Conservation (phyloP, 2,329 filamentous ascomycete species). For the Shiraia sp. region DNA sequence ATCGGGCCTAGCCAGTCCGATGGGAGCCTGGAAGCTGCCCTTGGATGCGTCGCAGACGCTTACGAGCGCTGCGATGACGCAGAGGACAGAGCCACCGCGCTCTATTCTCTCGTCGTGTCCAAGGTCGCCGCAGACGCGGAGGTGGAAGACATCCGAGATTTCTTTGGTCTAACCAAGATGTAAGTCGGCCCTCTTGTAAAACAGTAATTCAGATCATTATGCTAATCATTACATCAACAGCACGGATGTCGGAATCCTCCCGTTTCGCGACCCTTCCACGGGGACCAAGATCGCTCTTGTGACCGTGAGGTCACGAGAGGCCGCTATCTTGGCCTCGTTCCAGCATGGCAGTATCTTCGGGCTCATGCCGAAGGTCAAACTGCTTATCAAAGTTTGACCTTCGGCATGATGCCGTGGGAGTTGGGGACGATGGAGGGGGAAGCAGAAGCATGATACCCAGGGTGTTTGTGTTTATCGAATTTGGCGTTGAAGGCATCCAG, state of each 20-base stretch:
- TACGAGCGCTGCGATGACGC: conserved; percentile 8
- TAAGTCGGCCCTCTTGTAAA: conserved; percentile 7
- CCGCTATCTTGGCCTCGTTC: conserved; percentile 18
- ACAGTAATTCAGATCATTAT: neutral
- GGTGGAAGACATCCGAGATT: conserved; percentile 13
- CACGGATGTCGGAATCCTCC: conserved; percentile 17
- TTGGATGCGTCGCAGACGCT: conserved; percentile 12
- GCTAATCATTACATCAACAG: conserved; percentile 11
- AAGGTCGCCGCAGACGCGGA: conserved; percentile 32
- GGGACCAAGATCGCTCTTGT: conserved; percentile 27
- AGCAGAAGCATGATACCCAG: too few species aligned
- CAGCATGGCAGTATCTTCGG: conserved; percentile 22
- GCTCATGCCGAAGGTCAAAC: conserved; percentile 14
- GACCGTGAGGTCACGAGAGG: conserved; percentile 19
- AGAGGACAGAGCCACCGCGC: conserved; percentile 13
- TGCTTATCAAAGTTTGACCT: conserved; percentile 11
- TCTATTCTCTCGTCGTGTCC: conserved; percentile 23
- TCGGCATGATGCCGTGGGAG: neutral
- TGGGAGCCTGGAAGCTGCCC: conserved; percentile 8
- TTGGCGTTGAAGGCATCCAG: too few species aligned
- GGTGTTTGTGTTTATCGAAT: too few species aligned
- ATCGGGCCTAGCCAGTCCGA: conserved; percentile 2
- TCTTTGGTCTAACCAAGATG: conserved; percentile 29
- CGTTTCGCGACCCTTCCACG: conserved; percentile 18
- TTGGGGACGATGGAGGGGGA: neutral